These are phyloP conservation scores for Handroanthus guayacan DNA, from an alignment of 257 asterid species.

Conservation along the genomic window DNA sequence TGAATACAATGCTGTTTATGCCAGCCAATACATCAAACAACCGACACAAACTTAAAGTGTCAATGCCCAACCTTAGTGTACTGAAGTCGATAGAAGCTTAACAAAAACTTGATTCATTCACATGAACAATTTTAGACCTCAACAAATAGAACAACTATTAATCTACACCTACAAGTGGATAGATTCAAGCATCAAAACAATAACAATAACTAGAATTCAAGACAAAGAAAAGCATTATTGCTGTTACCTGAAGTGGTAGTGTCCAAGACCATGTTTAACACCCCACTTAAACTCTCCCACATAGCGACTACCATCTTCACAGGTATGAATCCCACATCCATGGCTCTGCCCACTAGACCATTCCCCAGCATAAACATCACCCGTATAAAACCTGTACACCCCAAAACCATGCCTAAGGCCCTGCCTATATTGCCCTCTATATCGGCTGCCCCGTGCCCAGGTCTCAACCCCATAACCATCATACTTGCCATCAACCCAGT, in stretches of 20 bases:
- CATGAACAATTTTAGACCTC: neutral
- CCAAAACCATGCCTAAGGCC: slow-evolving; percentile 95
- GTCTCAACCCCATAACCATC: slow-evolving; percentile 94
- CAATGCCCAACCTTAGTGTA: neutral
- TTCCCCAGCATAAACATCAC: slow-evolving; percentile 96
- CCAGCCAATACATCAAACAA: slow-evolving; percentile 16
- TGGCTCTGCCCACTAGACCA: slow-evolving; percentile 96
- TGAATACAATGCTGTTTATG: slow-evolving; percentile 9
- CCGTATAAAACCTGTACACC: slow-evolving; percentile 87
- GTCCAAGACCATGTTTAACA: slow-evolving; percentile 91
- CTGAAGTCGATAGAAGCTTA: neutral
- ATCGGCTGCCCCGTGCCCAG: slow-evolving; percentile 90
- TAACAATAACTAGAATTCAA: neutral
- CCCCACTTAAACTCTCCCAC: slow-evolving; percentile 95
- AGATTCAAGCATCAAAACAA: slow-evolving; percentile 12
- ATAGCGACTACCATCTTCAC: slow-evolving; percentile 88
- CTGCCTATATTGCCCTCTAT: slow-evolving; percentile 85
- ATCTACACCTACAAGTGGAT: slow-evolving; percentile 7
- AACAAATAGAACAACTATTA: slow-evolving; percentile 22
- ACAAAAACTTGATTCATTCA: neutral
- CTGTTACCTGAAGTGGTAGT: slow-evolving; percentile 84
- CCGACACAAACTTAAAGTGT: neutral
- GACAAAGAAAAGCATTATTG: slow-evolving; percentile 19
- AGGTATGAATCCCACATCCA: slow-evolving; percentile 89
- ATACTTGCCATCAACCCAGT: slow-evolving; percentile 91